Conservation (phyloP, 2,329 filamentous ascomycete species). For the Ophiostoma sp. region DNA sequence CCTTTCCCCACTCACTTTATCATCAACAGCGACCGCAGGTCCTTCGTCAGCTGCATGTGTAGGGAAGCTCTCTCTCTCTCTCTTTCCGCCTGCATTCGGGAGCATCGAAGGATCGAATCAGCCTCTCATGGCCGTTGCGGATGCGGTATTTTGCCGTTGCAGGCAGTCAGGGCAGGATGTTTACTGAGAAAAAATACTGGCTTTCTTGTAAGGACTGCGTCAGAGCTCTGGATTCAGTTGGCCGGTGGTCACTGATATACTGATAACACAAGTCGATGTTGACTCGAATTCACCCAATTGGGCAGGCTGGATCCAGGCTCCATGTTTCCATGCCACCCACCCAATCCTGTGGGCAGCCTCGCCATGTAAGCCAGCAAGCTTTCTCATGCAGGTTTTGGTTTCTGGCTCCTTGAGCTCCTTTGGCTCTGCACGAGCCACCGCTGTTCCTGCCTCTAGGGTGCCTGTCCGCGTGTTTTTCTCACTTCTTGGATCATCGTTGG, state of each 20-base stretch:
- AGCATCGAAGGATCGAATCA: background rate
- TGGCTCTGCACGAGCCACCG: background rate
- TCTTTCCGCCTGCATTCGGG: background rate
- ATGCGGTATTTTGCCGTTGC: background rate
- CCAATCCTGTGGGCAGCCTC: conserved; percentile 7
- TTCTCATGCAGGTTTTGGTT: background rate
- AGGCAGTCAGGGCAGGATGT: background rate
- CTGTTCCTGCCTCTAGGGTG: background rate
- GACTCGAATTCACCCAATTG: background rate
- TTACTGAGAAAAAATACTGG: background rate
- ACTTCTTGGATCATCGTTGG: background rate
- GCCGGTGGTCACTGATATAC: background rate
- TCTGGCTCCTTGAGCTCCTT: background rate
- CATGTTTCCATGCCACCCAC: background rate
- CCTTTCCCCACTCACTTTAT: background rate
- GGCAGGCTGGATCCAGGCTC: background rate
- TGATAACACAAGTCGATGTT: background rate
- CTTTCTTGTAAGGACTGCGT: background rate
- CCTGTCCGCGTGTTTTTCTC: background rate
- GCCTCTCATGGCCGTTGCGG: background rate
- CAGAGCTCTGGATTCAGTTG: background rate
- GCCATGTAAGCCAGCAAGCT: conserved; percentile 8
- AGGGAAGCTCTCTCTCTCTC: background rate
- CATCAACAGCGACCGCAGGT: background rate
- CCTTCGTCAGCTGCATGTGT: conserved; percentile 12